A percentile compares a stretch with the other conserved stretches of the same genome.
Evolutionary conservation across 352 stramenopile genomes (phyloP).

Genomic region (Lagenidium giganteum): DNA sequence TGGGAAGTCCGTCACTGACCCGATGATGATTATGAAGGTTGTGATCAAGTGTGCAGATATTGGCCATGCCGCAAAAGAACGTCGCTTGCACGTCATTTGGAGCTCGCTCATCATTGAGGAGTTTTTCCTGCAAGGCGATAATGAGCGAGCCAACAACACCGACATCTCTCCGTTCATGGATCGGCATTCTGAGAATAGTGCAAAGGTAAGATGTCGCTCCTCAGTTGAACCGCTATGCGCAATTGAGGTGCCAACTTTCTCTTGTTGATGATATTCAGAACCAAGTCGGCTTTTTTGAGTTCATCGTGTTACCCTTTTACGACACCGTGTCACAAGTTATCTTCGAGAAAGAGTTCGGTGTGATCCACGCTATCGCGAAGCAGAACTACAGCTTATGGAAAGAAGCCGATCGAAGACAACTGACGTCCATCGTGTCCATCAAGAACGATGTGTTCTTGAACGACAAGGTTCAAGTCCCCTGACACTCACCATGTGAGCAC

Average conservation of each 20-base stretch:
- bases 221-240: no score
- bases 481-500: no score
- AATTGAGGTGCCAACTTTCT: background rate
- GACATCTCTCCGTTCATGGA: constrained; percentile 92
- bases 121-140: constrained; percentile 94
- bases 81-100: constrained; percentile 86
- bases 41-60: constrained; percentile 92
- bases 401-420: constrained; percentile 67
- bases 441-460: constrained; percentile 77
- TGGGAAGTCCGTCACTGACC: constrained; percentile 33
- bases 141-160: constrained; percentile 86
- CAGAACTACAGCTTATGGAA: constrained; percentile 86
- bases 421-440: constrained; percentile 80
- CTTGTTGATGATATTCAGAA: constrained; percentile 29
- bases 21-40: constrained; percentile 87
- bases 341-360: constrained; percentile 61
- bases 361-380: constrained; percentile 75
- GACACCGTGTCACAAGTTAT: constrained; percentile 74
- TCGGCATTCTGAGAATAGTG: constrained; percentile 81
- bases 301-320: constrained; percentile 81
- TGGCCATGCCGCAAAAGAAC: constrained; percentile 87
- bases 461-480: constrained; percentile 51
- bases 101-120: constrained; percentile 92
- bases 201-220: constrained; percentile 63
- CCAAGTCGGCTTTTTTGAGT: constrained; percentile 83